These are phyloP conservation scores for Pisolithus tinctorius DNA, from an alignment of 768 basidiomycete species.

Conservation along the genomic window DNA sequence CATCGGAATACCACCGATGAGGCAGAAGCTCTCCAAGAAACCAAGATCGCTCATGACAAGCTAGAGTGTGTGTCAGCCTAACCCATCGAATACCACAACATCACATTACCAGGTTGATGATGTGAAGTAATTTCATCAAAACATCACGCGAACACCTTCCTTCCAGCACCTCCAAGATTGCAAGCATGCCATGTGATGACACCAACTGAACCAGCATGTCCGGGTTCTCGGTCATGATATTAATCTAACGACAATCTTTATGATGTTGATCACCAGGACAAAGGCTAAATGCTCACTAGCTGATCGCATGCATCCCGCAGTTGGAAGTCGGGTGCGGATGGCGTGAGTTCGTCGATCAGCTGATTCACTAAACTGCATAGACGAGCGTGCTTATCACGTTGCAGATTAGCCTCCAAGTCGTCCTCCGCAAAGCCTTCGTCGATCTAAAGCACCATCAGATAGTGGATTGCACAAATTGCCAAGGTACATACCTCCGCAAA, in stretches of 20 bases:
- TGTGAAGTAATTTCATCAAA: slow-evolving; percentile 75
- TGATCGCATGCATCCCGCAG: slow-evolving; percentile 83
- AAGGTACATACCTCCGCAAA: slow-evolving; percentile 71
- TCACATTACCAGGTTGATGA: slow-evolving; percentile 71
- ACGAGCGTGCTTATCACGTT: slow-evolving; percentile 89
- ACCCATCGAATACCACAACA: background rate
- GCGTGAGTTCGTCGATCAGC: slow-evolving; percentile 81
- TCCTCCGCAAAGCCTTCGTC: slow-evolving; percentile 91
- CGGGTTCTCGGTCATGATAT: slow-evolving; percentile 68
- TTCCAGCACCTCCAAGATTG: slow-evolving; percentile 90
- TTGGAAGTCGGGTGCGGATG: slow-evolving; percentile 75
- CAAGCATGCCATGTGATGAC: slow-evolving; percentile 90
- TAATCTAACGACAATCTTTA: slow-evolving; percentile 44
- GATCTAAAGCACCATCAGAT: slow-evolving; percentile 42
- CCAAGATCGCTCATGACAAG: slow-evolving; percentile 69
- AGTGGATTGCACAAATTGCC: background rate
- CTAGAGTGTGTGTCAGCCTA: slow-evolving; percentile 23
- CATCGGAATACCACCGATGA: slow-evolving; percentile 92
- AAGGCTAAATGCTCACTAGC: slow-evolving; percentile 45
- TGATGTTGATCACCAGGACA: slow-evolving; percentile 1
- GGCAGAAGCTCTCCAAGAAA: slow-evolving; percentile 90
- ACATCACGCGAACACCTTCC: slow-evolving; percentile 82
- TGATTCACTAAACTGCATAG: slow-evolving; percentile 75
- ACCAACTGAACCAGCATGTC: slow-evolving; percentile 88
- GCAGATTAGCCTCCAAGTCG: slow-evolving; percentile 85